Evolutionary conservation across 2,329 filamentous ascomycete species (phyloP).

Genomic region (Neofusicoccum umdonicola): DNA sequence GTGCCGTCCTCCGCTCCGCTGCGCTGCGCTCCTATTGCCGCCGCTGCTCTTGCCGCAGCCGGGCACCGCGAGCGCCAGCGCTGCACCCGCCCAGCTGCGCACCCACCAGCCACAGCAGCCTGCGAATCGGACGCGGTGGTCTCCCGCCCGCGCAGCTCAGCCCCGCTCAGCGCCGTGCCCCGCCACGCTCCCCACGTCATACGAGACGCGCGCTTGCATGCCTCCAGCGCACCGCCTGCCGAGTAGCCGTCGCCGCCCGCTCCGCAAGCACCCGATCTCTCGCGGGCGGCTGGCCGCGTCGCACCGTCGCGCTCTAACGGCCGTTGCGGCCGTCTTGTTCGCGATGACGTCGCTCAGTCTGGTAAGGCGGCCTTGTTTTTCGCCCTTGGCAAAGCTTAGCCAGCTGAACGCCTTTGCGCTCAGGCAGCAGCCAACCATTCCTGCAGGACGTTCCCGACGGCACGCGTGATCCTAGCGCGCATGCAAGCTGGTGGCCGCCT

Average conservation of each 20-base stretch:
- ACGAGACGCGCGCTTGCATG: neutral
- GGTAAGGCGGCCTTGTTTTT: neutral
- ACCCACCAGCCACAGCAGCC: neutral
- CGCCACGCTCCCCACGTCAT: neutral
- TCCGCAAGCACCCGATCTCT: neutral
- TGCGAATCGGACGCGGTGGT: neutral
- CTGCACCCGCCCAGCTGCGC: neutral
- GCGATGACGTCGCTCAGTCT: neutral
- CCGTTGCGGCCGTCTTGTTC: neutral
- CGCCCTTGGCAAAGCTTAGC: constrained; percentile 10
- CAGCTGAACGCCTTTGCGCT: neutral
- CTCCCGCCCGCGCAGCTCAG: neutral
- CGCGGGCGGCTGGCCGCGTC: neutral
- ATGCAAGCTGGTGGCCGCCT: neutral
- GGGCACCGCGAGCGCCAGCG: neutral
- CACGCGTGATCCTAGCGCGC: neutral
- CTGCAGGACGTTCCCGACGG: neutral
- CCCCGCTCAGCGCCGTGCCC: neutral
- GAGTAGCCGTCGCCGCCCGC: neutral
- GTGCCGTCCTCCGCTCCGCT: constrained; percentile 6
- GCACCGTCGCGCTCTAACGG: neutral
- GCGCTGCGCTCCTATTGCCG: neutral
- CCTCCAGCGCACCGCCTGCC: neutral
- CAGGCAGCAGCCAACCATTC: neutral
- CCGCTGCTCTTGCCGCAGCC: no score